phyloP scores from a whole-genome alignment of 768 basidiomycete genomes.

The Hysterangium stoloniferum region DNA sequence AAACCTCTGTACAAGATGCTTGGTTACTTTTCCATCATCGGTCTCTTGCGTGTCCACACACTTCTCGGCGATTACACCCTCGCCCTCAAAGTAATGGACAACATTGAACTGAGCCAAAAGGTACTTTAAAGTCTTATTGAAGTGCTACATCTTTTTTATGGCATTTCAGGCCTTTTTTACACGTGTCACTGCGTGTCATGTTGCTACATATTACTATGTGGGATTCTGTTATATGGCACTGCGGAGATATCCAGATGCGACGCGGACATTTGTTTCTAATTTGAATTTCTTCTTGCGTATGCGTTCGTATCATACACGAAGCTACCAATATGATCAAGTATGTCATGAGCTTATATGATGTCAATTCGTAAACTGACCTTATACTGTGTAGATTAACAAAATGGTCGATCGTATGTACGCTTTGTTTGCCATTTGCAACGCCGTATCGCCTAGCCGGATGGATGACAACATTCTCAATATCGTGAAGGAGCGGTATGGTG shows the following conservation, averaged over 20 bases:
- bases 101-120: conserved; percentile 88
- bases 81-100: conserved; percentile 91
- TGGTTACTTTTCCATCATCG: conserved; percentile 95
- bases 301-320: conserved; percentile 93
- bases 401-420: conserved; percentile 98
- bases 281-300: conserved; percentile 94
- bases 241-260: conserved; percentile 90
- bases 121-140: conserved; percentile 26
- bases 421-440: conserved; percentile 87
- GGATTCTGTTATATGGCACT: conserved; percentile 97
- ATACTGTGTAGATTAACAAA: conserved; percentile 77
- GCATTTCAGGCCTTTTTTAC: conserved; percentile 69
- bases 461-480: conserved; percentile 93
- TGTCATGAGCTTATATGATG: conserved; percentile 8
- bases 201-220: conserved; percentile 90
- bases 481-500: conserved; percentile 90
- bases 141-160: not conserved
- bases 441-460: conserved; percentile 83
- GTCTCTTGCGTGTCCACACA: conserved; percentile 90
- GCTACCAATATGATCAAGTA: conserved; percentile 95
- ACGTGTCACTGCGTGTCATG: conserved; percentile 94
- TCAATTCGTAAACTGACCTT: not conserved
- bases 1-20: conserved; percentile 89
- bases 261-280: conserved; percentile 86
- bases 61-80: conserved; percentile 94